Evolutionary conservation across 371 early-diverging fungal genomes (phyloP), one percentile per base, ranked within the genome.

Genomic region (Scutellospora calospora): DNA sequence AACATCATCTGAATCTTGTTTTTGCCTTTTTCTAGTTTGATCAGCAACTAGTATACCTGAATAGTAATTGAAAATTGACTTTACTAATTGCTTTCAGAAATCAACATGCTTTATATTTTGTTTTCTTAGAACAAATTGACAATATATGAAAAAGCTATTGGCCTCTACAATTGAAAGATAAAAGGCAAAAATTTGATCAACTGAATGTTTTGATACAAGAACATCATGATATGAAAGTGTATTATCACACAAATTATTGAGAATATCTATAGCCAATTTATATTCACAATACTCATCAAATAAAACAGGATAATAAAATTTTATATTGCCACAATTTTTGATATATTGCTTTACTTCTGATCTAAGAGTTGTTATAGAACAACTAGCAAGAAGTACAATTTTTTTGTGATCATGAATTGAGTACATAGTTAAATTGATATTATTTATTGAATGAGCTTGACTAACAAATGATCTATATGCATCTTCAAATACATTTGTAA

Each of bases 1-100:
- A 38, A 6, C 6, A 38, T 38, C 38, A 38, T 38, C 38, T 6
- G 38, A 38, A 38, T 38, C 38, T 38, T 38, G 38, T 6, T 6
- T 38, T 38, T 6, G 6, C 6, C 38, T 38, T 38, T 38, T 38
- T 38, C 6, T 38, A 6, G 38, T 38, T 38, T 38, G 38, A 38
- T 38, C 38, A 38, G 38, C 38, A 38, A 38, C 38, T 38, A 6
- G 2, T 38, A 6, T 38, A 6, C 6, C 2, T 11, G 41, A 68
- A 68, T 68, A 68, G 18, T 38, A 68, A 12, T 68, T 2, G 12
- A 66, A 66, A 25, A 66, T 66, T 25, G 25, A 66, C 12, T 1
- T 66, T 66, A 33, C 41, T 66, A 68, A 41, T 68, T 68, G 35
- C 41, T 68, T 54, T 11, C 54, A 12, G 11, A 54, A 54, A 54